phyloP scores from a whole-genome alignment of 1,284 basidiomycete species.

The Malassezia slooffiae region DNA sequence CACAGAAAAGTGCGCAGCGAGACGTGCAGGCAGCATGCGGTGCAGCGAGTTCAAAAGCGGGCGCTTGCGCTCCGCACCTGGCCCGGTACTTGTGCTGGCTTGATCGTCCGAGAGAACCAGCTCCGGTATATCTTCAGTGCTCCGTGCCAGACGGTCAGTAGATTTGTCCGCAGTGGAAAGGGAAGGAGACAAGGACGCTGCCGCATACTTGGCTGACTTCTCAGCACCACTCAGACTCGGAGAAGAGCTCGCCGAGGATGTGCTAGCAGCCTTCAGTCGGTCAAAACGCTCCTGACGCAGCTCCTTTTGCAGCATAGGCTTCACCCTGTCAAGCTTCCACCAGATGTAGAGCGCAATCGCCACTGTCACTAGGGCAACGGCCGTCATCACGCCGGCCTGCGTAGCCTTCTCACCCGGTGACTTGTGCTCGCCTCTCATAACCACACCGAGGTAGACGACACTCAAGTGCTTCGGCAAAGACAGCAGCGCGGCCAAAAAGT shows the following conservation, averaged over 20 bases:
- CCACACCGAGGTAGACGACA: conserved; percentile 42
- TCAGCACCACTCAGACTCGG: too few species aligned
- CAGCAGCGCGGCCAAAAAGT: conserved; percentile 60
- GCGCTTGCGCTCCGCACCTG: too few species aligned
- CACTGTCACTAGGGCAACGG: conserved; percentile 56
- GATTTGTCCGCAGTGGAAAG: not conserved
- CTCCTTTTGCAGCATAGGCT: conserved; percentile 53
- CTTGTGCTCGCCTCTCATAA: conserved; percentile 26
- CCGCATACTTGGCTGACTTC: too few species aligned
- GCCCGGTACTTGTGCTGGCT: too few species aligned
- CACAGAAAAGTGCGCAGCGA: too few species aligned
- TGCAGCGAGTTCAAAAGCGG: too few species aligned
- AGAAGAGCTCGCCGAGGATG: not conserved
- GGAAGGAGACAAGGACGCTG: too few species aligned
- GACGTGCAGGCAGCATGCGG: too few species aligned
- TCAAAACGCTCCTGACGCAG: conserved; percentile 60
- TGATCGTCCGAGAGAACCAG: too few species aligned
- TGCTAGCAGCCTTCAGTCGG: conserved; percentile 17
- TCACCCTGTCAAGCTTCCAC: conserved; percentile 61
- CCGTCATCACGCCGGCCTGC: conserved; percentile 40
- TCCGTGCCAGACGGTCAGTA: too few species aligned
- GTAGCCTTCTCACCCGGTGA: conserved; percentile 36
- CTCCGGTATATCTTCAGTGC: too few species aligned
- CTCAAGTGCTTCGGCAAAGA: conserved; percentile 60
- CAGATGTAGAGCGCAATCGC: conserved; percentile 74